Evolutionary conservation across 2,329 filamentous ascomycete genomes (phyloP), one percentile per base, ranked within the genome.

Genomic region (Microcyclosporella mali): DNA sequence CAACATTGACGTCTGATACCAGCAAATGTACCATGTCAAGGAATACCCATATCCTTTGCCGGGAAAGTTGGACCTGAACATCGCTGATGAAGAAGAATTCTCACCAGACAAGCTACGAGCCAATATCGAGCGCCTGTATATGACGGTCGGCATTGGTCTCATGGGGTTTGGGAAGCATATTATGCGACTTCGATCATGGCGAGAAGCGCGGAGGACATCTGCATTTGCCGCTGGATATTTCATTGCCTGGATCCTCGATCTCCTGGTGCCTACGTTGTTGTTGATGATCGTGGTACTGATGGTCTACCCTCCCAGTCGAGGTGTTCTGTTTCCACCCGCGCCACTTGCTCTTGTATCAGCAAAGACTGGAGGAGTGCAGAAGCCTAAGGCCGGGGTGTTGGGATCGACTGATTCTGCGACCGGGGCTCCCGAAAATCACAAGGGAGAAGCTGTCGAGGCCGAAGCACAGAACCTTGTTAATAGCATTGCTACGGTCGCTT

Each of bases 401-500:
- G 87, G 84, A 1, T 88, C 83, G 15, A 77, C 82, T 19, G 84
- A 88, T 46, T 88, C 83, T 43, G 75, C 84, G 0, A 94, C 87
- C 0, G 88, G 87, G 1, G 87, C 87, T 0, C 83, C 86, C 0
- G 85, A 94, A 61, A 86, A 87, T 52, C 78, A 87, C 65, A 83
- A 87, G 59, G 87, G 88, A 18, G 86, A 92, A 61, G 85, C 85
- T 0, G 84, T 88, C 1, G 87, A 94, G 61, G 78, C 85, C 47
- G 87, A 94, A 61, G 88, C 88, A 1, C 82, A 77, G 54, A 89
- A 88, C 59, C 82, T 94, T 49, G 81, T 92, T 45, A 82, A 82
- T 41, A 78, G 81, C 27, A 80, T 92, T 40, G 79, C 82, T 7
- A 75, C 79, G 21, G 78, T 92, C 4, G 82, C 85, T 1, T 66